A percentile compares a stretch with the other conserved stretches of the same genome.
phyloP scores from a whole-genome alignment of 352 stramenopile species.

The Globisporangium acanthophoron region DNA sequence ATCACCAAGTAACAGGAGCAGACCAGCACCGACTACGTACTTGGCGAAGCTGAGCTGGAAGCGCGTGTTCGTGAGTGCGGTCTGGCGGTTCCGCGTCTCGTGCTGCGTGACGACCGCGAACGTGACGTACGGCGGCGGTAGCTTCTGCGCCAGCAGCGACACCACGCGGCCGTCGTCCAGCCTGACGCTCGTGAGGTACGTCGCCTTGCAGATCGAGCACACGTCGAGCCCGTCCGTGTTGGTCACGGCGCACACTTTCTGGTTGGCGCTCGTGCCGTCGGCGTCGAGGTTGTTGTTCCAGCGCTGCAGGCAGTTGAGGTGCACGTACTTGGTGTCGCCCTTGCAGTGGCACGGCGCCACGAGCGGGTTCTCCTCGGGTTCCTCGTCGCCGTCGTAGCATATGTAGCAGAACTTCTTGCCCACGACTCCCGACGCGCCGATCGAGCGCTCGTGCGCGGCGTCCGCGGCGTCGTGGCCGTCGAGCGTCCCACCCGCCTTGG shows the following conservation, averaged over 20 bases:
- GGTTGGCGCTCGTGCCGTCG: slow-evolving; percentile 71
- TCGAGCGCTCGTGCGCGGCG: slow-evolving; percentile 17
- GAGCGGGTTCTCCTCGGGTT: slow-evolving; percentile 80
- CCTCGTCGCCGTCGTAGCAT: slow-evolving; percentile 90
- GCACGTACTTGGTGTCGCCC: slow-evolving; percentile 90
- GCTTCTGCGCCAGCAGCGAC: slow-evolving; percentile 82
- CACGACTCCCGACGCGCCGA: slow-evolving; percentile 35
- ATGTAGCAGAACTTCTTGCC: slow-evolving; percentile 89
- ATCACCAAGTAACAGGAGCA: background rate
- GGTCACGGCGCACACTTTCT: slow-evolving; percentile 87
- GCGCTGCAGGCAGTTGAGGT: slow-evolving; percentile 89
- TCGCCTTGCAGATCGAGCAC: slow-evolving; percentile 90
- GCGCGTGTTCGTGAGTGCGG: slow-evolving; percentile 86
- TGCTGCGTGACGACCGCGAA: slow-evolving; percentile 90
- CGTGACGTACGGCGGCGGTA: slow-evolving; percentile 86
- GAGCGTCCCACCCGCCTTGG: slow-evolving; percentile 5
- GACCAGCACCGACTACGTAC: slow-evolving; percentile 27
- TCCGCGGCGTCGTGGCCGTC: slow-evolving; percentile 14
- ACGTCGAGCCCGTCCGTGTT: slow-evolving; percentile 86
- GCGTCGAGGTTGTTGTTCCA: slow-evolving; percentile 89
- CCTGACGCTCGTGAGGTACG: slow-evolving; percentile 86
- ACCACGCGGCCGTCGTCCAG: slow-evolving; percentile 84
- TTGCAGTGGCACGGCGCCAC: slow-evolving; percentile 90
- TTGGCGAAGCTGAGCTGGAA: slow-evolving; percentile 91
- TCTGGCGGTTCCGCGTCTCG: slow-evolving; percentile 77